Evolutionary conservation across 1,284 basidiomycete genomes (phyloP), one percentile per base, ranked within the genome.

Genomic region (Cryptococcus sp.): DNA sequence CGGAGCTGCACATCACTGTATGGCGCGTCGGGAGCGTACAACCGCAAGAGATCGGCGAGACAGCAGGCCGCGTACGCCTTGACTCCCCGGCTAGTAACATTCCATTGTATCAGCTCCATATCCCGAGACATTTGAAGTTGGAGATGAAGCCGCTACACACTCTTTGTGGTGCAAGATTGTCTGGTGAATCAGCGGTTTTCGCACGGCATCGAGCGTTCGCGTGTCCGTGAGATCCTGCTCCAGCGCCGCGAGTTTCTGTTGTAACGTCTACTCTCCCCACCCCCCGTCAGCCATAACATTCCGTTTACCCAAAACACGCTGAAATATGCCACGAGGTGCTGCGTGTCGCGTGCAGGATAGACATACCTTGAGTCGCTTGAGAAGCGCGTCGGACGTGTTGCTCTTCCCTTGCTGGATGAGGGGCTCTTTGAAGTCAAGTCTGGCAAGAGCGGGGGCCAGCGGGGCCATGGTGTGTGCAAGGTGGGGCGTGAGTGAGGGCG

Each of bases 1-100:
- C 79, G 76, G 40, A 98, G 84, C 74, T 98, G 90, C 47, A 82
- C 78, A 49, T 86, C 85, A 3, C 87, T 94, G 74, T 95, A 98
- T 11, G 96, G 96, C 33, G 96, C 95, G 71, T 98, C 91, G 1
- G 96, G 96, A 0, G 96, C 96, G 75, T 93, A 97, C 46, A 98
- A 82, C 38, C 92, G 80, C 50, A 99, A 84, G 57, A 98, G 81
- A 75, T 99, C 94, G 1, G 93, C 92, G 18, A 99, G 82, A 77
- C 93, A 98, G 77, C 92, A 96, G 0, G 92, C 93, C 5, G 89
- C 85, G 65, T 89, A 90, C 0, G 92, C 93, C 76, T 94, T 96
- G 65, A 98, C 91, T 20, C 91, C 92, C 46, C 71, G 72, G 57
- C 77, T 78, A 50, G 2, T 11, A 24, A n/a, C 40, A 39, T 12